Base-by-base conservation (phyloP, 2,329 filamentous ascomycete genomes). In the Leptographium flavum region DNA sequence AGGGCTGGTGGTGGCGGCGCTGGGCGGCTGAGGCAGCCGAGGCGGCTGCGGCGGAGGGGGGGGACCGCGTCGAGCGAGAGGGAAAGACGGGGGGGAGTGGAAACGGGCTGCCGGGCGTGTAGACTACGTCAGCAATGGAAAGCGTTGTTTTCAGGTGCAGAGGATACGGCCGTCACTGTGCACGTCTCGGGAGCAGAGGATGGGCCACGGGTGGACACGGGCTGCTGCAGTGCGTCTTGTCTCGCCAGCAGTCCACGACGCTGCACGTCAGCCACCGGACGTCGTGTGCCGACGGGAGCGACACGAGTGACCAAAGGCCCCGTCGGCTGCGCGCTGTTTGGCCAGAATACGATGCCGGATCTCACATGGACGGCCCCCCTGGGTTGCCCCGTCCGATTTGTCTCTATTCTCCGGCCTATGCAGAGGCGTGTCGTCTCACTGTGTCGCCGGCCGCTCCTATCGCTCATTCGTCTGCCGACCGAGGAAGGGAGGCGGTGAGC, bases 1-100 rank as follows among this genome's bases (percentile, higher is more conserved):
- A 50, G 74, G 79, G 49, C 70, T 93, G 62, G 78, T 96, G 49
- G 75, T 95, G 60, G 84, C 79, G 54, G 87, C 86, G 56, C 80
- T 95, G 60, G 81, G 84, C 61, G 81, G 84, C 61, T 93, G 76
- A 73, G 33, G n/a, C 15, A 21, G 23, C n/a, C 27, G 8, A 30
- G 27, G 13, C 7, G 13, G 27, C 7, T 30, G 27, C 7, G 27
- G 27, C 7, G 13, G 27, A 30, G 7, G 27, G 13, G 27, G 13
- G 27, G 27, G 22, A 22, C 11, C 7, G 36, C 8, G 23, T 3
- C 6, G 7, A 15, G 21, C 6, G 21, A n/a, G 8, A 27, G 37
- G 8, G 25, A 7, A 39, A 9, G 23, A 39, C 5, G 14, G 38
- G 15, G 13, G 17, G 17, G 11, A 32, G 30, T 4, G 17, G 5